These are phyloP conservation scores for Rachicladosporium sp. DNA, from an alignment of 2,329 filamentous ascomycete species.

Conservation along the genomic window DNA sequence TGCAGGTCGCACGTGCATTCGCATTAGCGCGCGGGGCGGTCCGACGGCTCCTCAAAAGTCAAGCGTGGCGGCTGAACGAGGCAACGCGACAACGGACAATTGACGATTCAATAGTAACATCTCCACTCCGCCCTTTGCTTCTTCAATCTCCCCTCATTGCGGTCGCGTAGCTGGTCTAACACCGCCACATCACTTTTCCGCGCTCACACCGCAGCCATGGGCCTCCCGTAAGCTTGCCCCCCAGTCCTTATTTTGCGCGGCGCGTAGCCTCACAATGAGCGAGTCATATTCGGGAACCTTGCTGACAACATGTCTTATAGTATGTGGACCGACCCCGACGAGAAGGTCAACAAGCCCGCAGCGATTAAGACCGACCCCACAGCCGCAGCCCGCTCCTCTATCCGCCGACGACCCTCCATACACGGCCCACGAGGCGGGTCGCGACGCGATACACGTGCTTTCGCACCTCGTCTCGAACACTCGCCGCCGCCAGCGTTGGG, in stretches of 20 bases:
- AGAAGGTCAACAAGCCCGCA: slow-evolving; percentile 28
- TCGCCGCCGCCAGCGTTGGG: slow-evolving; percentile 11
- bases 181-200: background rate
- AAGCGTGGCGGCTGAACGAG: too few relatives aligned
- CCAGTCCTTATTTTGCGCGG: slow-evolving; percentile 3
- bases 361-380: slow-evolving; percentile 40
- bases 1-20: too few relatives aligned
- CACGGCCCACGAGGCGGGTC: slow-evolving; percentile 21
- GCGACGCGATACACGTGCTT: slow-evolving; percentile 11
- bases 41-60: too few relatives aligned
- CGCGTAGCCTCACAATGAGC: too few relatives aligned
- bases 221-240: slow-evolving; percentile 33
- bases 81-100: too few relatives aligned
- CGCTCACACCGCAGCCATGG: slow-evolving; percentile 26
- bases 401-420: slow-evolving; percentile 35
- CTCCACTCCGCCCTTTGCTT: too few relatives aligned
- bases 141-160: slow-evolving; percentile 9
- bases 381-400: slow-evolving; percentile 43
- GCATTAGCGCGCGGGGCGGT: too few relatives aligned
- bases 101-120: too few relatives aligned
- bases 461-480: slow-evolving; percentile 14
- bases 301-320: slow-evolving; percentile 18
- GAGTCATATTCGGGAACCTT: background rate
- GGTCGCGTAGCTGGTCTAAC: slow-evolving; percentile 10
- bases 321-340: slow-evolving; percentile 43